Evolutionary conservation across 495 filamentous ascomycete species (phyloP).

Genomic region (Aspergillus kassunensis): DNA sequence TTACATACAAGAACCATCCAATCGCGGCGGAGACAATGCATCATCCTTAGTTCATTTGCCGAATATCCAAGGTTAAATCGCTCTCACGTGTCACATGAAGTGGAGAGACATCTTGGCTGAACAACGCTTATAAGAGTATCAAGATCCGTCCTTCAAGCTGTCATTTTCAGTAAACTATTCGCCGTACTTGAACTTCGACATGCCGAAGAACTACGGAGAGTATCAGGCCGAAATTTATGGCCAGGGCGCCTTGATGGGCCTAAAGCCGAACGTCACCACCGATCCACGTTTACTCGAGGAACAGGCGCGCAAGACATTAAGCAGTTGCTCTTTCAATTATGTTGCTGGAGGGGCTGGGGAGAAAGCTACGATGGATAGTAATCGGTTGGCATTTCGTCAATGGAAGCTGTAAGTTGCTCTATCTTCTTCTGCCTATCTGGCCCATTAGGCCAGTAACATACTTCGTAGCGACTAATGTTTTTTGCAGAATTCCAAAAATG

Average conservation of each 20-base stretch:
- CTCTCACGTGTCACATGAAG: conserved; percentile 2
- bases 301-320: conserved; percentile 48
- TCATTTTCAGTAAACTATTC: background rate
- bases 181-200: conserved; percentile 9
- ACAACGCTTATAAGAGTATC: background rate
- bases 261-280: conserved; percentile 52
- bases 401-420: conserved; percentile 51
- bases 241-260: conserved; percentile 45
- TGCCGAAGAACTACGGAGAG: conserved; percentile 40
- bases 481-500: conserved; percentile 38
- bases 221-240: conserved; percentile 49
- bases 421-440: background rate
- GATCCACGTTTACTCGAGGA: conserved; percentile 57
- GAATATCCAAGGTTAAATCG: background rate
- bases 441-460: background rate
- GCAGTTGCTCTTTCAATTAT: conserved; percentile 53
- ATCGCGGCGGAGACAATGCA: background rate
- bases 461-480: background rate
- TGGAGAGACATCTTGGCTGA: background rate
- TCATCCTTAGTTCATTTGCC: background rate
- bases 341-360: conserved; percentile 63
- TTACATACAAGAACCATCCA: too few relatives aligned
- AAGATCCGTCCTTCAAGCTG: background rate
- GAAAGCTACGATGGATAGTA: conserved; percentile 61
- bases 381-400: conserved; percentile 60